phyloP scores from a whole-genome alignment of 1,284 basidiomycete species.

The Ustilago vetiveriae region DNA sequence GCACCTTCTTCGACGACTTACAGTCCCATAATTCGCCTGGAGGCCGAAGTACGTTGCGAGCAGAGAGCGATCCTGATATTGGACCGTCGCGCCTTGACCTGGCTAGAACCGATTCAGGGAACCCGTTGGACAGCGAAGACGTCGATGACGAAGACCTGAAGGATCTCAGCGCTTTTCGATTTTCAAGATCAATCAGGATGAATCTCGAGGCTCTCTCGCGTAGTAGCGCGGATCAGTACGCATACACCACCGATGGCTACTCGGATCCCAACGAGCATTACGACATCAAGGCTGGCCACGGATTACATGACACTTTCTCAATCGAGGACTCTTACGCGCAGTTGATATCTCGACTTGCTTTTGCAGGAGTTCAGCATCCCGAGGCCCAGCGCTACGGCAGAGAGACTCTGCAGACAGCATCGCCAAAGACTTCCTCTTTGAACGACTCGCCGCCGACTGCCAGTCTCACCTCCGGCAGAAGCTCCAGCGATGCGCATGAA shows the following conservation, averaged over 20 bases:
- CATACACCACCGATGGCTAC: slow-evolving; percentile 26
- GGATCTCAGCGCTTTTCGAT: slow-evolving; percentile 14
- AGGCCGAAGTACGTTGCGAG: background rate
- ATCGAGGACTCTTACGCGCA: slow-evolving; percentile 23
- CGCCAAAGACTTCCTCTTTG: slow-evolving; percentile 2
- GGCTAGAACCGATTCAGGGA: background rate
- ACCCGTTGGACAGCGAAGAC: background rate
- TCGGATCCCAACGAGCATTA: slow-evolving; percentile 21
- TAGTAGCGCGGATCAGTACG: slow-evolving; percentile 22
- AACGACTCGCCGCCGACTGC: slow-evolving; percentile 19
- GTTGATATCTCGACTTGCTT: slow-evolving; percentile 25
- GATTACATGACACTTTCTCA: background rate
- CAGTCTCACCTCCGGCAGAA: slow-evolving; percentile 21
- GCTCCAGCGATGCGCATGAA: slow-evolving; percentile 33
- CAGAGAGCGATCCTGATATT: background rate
- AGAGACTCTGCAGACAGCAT: background rate
- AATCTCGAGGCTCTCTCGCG: slow-evolving; percentile 22
- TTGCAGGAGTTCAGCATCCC: background rate
- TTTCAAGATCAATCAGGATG: slow-evolving; percentile 26
- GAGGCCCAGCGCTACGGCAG: background rate
- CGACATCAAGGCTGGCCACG: slow-evolving; percentile 14
- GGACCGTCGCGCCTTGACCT: background rate
- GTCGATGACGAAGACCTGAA: slow-evolving; percentile 18
- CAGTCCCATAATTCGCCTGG: background rate
- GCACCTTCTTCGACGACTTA: slow-evolving; percentile 20